These are phyloP conservation scores for Pseudophaeomoniella oleicola DNA, from an alignment of 2,329 filamentous ascomycete genomes.

Conservation along the genomic window DNA sequence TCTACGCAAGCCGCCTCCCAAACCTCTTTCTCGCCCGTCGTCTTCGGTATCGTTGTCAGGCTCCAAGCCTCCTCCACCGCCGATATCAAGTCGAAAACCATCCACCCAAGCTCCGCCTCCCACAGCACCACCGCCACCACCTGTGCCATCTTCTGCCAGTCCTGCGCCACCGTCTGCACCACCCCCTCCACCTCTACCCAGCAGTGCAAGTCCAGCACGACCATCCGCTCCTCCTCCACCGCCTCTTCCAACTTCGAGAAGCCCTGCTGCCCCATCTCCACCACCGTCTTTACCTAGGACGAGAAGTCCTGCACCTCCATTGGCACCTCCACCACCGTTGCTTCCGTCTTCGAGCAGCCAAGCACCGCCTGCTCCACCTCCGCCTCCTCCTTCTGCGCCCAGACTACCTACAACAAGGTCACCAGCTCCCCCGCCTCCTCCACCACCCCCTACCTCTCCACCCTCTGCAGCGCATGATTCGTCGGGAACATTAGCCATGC, in stretches of 20 bases:
- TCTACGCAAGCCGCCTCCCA: conserved; percentile 42
- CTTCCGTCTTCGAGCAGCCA: conserved; percentile 15
- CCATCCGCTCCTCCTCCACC: conserved; percentile 20
- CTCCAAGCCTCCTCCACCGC: conserved; percentile 38
- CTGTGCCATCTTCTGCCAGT: conserved; percentile 21
- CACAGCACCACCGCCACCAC: conserved; percentile 23
- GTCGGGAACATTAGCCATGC: conserved; percentile 38
- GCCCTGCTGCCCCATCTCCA: conserved; percentile 36
- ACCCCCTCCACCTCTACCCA: conserved; percentile 30
- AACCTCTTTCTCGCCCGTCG: conserved; percentile 38
- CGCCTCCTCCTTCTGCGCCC: conserved; percentile 25
- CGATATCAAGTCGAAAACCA: conserved; percentile 41
- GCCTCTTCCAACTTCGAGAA: conserved; percentile 37
- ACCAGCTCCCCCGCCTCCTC: conserved; percentile 13
- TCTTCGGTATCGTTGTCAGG: conserved; percentile 45
- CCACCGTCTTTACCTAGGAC: conserved; percentile 25
- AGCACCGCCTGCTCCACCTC: conserved; percentile 18
- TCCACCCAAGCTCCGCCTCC: conserved; percentile 33
- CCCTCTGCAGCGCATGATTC: conserved; percentile 22
- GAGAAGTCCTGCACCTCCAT: conserved; percentile 27
- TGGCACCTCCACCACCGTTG: conserved; percentile 24
- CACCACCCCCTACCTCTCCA: conserved; percentile 32
- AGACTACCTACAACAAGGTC: conserved; percentile 19
- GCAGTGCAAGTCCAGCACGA: conserved; percentile 22
- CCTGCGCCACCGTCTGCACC: conserved; percentile 24